Base-by-base conservation (phyloP, 2,329 filamentous ascomycete genomes). In the Sarocladiaceae sp. region DNA sequence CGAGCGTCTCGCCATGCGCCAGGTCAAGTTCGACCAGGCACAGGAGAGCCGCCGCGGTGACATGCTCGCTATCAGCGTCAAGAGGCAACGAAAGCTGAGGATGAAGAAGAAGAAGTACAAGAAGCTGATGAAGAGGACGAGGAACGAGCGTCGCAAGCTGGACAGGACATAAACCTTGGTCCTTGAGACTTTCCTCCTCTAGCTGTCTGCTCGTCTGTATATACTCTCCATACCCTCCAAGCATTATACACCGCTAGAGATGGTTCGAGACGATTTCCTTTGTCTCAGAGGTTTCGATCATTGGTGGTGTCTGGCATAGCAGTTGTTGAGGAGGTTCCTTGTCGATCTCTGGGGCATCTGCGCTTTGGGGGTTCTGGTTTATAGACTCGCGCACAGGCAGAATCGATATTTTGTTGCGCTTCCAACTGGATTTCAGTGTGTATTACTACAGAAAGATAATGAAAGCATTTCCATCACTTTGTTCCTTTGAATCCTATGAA, bases 31-130 rank as follows among this genome's bases (percentile, higher is more conserved):
- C 47, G 74, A 80, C 50, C 73, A 79, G 45, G 67, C 69, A 43
- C 68, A 72, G 51, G 67, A 67, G 46, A 68, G 68, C 52, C 64
- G 63, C 47, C 68, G 72, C 50, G 66, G 67, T 45, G 65, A 69
- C 54, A 90, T 95, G 83, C 69, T 83, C 49, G 79, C 88, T 51
- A 88, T 98, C 61, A 95, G 88, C 60, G 91, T 96, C 55, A 89
- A 84, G 74, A 78, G 93, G 65, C 88, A 95, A 68, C 76, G 89
- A 61, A 94, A 93, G 72, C 71, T 96, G 60, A 95, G 89, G 80
- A 98, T 98, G 90, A 98, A 98, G 86, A 98, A 97, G 80, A 91
- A 97, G 79, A 98, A 98, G 82, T 95, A 95, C 69, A 97, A 96
- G 89, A 98, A 98, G 80, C 74, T 97, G 55, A 89, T 95, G 86